Evolutionary conservation across 305 asterid genomes (phyloP).

Genomic region (Fraxinus greggii): DNA sequence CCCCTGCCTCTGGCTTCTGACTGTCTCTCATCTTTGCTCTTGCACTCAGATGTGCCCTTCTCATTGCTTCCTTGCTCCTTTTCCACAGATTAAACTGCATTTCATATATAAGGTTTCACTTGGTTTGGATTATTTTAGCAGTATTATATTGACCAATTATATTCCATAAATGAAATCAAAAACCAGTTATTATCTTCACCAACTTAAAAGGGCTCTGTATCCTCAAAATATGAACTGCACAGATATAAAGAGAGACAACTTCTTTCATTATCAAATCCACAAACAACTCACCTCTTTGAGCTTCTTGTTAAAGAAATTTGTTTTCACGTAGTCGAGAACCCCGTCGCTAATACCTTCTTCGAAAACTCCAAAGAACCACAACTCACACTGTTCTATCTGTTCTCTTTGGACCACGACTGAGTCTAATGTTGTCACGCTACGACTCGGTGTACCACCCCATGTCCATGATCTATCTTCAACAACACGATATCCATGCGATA

Average conservation of each 20-base stretch:
- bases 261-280: neutral
- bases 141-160: neutral
- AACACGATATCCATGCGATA: constrained; percentile 52
- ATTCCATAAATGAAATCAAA: neutral
- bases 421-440: constrained; percentile 25
- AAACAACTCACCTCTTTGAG: constrained; percentile 38
- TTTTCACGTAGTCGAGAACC: constrained; percentile 45
- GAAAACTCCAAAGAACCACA: constrained; percentile 64
- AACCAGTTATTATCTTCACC: neutral
- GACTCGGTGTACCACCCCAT: neutral
- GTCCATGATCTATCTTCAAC: constrained; percentile 28
- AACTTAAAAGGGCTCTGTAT: neutral
- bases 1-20: constrained; percentile 10
- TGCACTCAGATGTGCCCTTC: constrained; percentile 44
- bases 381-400: constrained; percentile 38
- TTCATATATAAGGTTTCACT: neutral
- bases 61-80: constrained; percentile 48
- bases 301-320: constrained; percentile 46
- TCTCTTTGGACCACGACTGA: constrained; percentile 53
- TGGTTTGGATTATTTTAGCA: neutral
- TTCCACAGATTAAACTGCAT: constrained; percentile 40
- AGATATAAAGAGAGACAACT: neutral
- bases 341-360: constrained; percentile 38
- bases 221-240: neutral
- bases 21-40: constrained; percentile 34